Evolutionary conservation across 2,329 filamentous ascomycete genomes (phyloP), one percentile per base, ranked within the genome.

Genomic region (Beauveria rudraprayagi): DNA sequence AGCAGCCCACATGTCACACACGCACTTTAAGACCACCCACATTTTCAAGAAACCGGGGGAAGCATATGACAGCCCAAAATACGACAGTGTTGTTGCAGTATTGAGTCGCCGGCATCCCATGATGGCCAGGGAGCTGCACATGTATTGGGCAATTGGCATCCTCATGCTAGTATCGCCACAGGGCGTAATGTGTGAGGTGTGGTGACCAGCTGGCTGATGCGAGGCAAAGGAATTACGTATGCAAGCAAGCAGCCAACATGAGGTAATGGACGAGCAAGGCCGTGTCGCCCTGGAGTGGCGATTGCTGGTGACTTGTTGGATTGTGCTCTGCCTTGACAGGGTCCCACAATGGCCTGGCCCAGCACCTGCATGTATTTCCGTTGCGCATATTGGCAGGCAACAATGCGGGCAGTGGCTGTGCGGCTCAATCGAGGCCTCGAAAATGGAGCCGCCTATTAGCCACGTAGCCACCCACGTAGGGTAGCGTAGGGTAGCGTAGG

Each of bases 1-100:
- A 59, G 34, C 56, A 59, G 56, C 47, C 56, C 56, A 52, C 56
- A 52, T 59, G 47, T 52, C 56, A 59, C 37, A 52, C 56, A 43
- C 47, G 26, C 47, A 59, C 37, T 43, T 41, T 37, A 14, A 41
- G 34, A 58, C 46, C 44, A 48, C 44, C 56, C 56, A 52, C 56
- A 51, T 22, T 30, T 51, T 44, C n/a, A 10, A 43, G 56, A 52
- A 52, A 28, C 56, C 24, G 56, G 47, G 43, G 56, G 46, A 37
- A 52, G 47, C 47, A 52, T 30, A 59, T 59, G 56, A 59, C 56
- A 24, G 56, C 24, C 24, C 56, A 34, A 43, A 59, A 52, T n/a
- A 43, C 47, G 34, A 44, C 56, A 48, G 37, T 34, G 26, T 59
- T 34, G 26, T 59, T 48, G 14, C 34, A 48, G 55, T 41, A 30